Conservation (phyloP, 371 early-diverging fungal genomes). For the Blastocladiella emersonii region DNA sequence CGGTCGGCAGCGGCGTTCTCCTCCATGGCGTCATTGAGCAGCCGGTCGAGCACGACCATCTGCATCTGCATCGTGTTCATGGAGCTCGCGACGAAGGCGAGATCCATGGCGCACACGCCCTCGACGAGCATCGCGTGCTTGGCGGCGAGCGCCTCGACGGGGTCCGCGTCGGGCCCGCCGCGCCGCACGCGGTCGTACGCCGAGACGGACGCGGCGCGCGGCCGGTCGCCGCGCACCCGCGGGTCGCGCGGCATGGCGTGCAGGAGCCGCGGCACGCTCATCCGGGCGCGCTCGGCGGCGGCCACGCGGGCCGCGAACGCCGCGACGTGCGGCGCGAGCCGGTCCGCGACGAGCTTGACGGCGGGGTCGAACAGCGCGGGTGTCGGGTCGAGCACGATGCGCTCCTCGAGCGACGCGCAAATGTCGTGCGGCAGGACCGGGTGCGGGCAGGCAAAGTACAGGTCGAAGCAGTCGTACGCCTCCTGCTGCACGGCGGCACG, state of each 20-base stretch:
- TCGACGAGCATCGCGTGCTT: background rate
- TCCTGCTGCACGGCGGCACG: background rate
- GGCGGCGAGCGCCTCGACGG: background rate
- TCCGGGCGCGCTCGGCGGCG: background rate
- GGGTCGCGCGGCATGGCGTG: background rate
- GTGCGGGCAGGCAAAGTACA: background rate
- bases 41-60: background rate
- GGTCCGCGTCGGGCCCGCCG: background rate
- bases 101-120: background rate
- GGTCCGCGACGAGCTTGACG: background rate
- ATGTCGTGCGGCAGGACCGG: background rate
- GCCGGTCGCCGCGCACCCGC: too few relatives aligned
- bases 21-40: background rate
- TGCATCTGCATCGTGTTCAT: background rate
- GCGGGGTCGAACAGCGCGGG: background rate
- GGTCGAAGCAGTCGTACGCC: background rate
- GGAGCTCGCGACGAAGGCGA: background rate
- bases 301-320: background rate
- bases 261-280: background rate
- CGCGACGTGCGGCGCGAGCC: background rate
- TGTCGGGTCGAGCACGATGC: background rate
- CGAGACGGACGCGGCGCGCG: background rate
- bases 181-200: background rate
- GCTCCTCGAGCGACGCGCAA: background rate
- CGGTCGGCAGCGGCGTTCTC: background rate